phyloP scores from a whole-genome alignment of 139 green algal genomes.

The Chlorella sorokiniana region DNA sequence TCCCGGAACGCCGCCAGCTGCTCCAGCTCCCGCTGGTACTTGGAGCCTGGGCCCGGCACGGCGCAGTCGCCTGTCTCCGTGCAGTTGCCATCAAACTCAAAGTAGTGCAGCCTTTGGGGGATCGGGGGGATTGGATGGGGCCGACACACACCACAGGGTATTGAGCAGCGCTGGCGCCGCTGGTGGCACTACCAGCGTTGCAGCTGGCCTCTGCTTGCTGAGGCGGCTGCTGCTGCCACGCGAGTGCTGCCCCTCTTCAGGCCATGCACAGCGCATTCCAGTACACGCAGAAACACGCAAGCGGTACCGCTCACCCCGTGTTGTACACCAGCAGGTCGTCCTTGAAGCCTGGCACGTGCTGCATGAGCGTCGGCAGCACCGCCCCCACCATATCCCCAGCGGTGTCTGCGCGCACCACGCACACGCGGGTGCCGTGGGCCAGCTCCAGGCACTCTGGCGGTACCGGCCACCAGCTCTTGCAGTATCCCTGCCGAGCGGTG shows the following conservation, averaged over 20 bases:
- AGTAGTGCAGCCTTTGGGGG: background rate
- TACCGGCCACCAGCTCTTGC: background rate
- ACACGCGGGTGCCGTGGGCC: slow-evolving; percentile 12
- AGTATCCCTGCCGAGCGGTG: background rate
- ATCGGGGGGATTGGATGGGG: background rate
- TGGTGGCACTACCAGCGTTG: too few relatives aligned
- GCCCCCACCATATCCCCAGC: background rate
- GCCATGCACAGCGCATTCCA: too few relatives aligned
- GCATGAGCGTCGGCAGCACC: slow-evolving; percentile 14
- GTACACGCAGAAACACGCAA: too few relatives aligned
- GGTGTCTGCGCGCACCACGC: background rate
- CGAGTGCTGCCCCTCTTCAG: too few relatives aligned
- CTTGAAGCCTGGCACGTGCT: background rate
- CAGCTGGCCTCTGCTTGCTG: too few relatives aligned
- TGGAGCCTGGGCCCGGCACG: background rate
- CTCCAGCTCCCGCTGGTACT: background rate
- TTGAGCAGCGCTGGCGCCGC: too few relatives aligned
- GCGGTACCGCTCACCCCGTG: slow-evolving; percentile 5
- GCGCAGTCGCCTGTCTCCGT: background rate
- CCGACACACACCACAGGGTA: too few relatives aligned
- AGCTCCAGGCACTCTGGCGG: slow-evolving; percentile 19
- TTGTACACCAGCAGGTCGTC: slow-evolving; percentile 18
- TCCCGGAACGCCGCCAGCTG: background rate
- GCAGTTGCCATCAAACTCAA: slow-evolving; percentile 7
- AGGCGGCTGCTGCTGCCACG: too few relatives aligned